Evolutionary conservation across 1,284 basidiomycete species (phyloP).

Genomic region (Cystobasidium pallidum): DNA sequence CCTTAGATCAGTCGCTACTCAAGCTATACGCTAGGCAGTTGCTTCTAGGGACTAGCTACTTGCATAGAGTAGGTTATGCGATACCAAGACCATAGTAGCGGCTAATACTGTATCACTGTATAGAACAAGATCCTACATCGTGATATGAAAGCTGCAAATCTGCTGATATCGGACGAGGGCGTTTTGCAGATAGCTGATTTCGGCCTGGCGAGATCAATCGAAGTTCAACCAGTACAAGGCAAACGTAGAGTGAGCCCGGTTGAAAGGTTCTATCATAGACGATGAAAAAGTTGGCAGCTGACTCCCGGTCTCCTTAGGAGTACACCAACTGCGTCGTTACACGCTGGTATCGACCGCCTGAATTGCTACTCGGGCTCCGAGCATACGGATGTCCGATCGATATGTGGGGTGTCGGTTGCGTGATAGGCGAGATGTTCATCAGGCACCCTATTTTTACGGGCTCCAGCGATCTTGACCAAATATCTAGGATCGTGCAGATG

Average conservation of each 20-base stretch:
- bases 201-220: conserved; percentile 75
- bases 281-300: neutral
- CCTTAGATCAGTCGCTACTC: conserved; percentile 69
- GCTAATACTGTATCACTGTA: neutral
- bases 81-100: no score
- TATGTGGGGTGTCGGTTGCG: conserved; percentile 97
- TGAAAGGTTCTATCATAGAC: no score
- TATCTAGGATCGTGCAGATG: conserved; percentile 84
- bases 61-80: conserved; percentile 72
- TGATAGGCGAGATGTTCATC: conserved; percentile 93
- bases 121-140: conserved; percentile 68
- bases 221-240: conserved; percentile 50
- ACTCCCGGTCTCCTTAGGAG: conserved; percentile 52
- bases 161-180: conserved; percentile 87
- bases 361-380: conserved; percentile 84
- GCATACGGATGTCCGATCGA: conserved; percentile 92
- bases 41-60: conserved; percentile 89
- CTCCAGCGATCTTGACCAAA: conserved; percentile 83
- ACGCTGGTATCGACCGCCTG: conserved; percentile 96
- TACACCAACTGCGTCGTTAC: conserved; percentile 99
- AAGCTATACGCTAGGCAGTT: conserved; percentile 97
- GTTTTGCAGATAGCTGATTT: conserved; percentile 91
- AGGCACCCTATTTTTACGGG: conserved; percentile 86
- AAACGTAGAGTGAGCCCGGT: conserved; percentile 32
- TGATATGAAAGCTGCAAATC: conserved; percentile 97